phyloP scores from a whole-genome alignment of 2,329 filamentous ascomycete genomes.

The Colletotrichum cuscutae region DNA sequence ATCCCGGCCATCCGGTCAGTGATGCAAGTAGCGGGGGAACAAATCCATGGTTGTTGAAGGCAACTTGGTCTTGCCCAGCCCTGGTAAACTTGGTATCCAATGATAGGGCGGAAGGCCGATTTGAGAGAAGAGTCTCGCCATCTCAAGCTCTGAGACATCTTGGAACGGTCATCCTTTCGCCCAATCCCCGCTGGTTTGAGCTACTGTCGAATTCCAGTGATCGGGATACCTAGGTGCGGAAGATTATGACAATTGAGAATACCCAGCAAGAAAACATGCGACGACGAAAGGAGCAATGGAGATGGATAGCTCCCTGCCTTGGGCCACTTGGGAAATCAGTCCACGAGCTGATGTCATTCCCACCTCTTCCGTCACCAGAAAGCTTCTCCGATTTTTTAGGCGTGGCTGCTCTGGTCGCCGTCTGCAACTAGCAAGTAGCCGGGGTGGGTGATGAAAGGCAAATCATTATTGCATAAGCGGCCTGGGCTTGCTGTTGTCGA shows the following conservation, averaged over 20 bases:
- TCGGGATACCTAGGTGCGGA: neutral
- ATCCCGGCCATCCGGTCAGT: neutral
- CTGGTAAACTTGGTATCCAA: neutral
- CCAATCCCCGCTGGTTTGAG: too few species aligned
- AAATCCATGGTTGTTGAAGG: neutral
- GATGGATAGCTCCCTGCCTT: conserved; percentile 8
- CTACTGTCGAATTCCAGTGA: neutral
- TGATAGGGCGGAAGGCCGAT: neutral
- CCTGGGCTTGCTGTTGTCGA: neutral
- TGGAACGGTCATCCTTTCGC: conserved; percentile 4
- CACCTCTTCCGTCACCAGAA: conserved; percentile 23
- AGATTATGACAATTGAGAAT: neutral
- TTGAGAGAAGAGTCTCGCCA: neutral
- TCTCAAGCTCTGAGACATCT: conserved; percentile 14
- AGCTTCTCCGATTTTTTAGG: conserved; percentile 10
- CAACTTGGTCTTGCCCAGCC: neutral
- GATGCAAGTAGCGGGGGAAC: conserved; percentile 11
- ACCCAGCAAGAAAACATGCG: neutral
- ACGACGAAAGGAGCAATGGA: neutral
- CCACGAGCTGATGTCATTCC: conserved; percentile 33
- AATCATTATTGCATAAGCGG: conserved; percentile 8
- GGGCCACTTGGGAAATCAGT: conserved; percentile 22
- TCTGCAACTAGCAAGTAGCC: neutral
- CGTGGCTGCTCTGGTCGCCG: neutral
- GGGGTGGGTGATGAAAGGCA: neutral